Evolutionary conservation across 176 grass and related monocot genomes (phyloP), one percentile per base, ranked within the genome.

Genomic region (Urochloa ruziziensis): DNA sequence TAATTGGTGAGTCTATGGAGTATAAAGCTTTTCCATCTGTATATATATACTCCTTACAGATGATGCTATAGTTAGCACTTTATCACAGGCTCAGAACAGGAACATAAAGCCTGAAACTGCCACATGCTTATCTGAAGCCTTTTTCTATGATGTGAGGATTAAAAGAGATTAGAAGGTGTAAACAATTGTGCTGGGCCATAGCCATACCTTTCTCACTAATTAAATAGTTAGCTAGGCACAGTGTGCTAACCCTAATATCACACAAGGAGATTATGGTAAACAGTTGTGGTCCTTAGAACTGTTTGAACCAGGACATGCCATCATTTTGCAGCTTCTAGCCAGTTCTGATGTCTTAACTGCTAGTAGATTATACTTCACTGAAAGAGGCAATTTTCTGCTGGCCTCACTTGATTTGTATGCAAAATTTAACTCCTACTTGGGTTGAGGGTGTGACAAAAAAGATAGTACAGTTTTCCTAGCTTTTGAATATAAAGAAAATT

Each of bases 101-200:
- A 75, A 75, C 24, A 84, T 73, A 79, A 80, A 57, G 28, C 28
- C 67, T 73, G 65, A 61, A 77, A 78, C 59, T 65, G 14, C 57
- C 39, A 65, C 59, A 35, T 60, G 35, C n/a, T 57, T 69, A 48
- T 57, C 79, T 67, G 34, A 59, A 10, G 48, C 14, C 65, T 40
- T 69, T 53, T 57, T 74, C n/a, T 62, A 56, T 79, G 60, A 73
- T 35, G 16, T 53, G 43, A 53, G 63, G 24, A 84, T 46, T 47
- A 79, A 72, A 57, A 79, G n/a, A 71, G 43, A 79, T 16, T 33
- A 57, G 47, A n/a, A 35, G 51, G 18, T 62, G 70, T 74, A 70
- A 77, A 59, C 68, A 75, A 62, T 68, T 33, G 57, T 66, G 58
- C 42, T 48, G 52, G 56, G 7, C 28, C 57, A 79, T 78, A 63